These are phyloP conservation scores for Fusarium sp. DNA, from an alignment of 2,329 filamentous ascomycete species.

Conservation along the genomic window DNA sequence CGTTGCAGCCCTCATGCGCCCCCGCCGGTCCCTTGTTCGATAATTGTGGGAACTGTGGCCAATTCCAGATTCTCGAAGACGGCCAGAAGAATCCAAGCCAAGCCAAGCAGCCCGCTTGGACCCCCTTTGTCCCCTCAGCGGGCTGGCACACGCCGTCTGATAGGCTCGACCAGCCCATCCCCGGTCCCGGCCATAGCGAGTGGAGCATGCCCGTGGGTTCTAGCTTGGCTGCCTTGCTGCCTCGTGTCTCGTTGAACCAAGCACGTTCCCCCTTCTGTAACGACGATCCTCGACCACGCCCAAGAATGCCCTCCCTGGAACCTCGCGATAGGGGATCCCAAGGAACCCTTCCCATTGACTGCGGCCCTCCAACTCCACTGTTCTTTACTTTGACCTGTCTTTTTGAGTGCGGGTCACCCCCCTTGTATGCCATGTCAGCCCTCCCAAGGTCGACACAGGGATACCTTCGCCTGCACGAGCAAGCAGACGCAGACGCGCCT, in stretches of 20 bases:
- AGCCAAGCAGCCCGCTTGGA: slow-evolving; percentile 37
- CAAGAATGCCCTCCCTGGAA: slow-evolving; percentile 24
- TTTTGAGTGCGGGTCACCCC: not conserved
- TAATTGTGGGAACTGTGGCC: slow-evolving; percentile 33
- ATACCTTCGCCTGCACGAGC: not conserved
- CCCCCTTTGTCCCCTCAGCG: slow-evolving; percentile 23
- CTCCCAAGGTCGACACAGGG: slow-evolving; percentile 1
- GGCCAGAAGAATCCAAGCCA: slow-evolving; percentile 42
- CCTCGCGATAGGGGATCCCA: slow-evolving; percentile 24
- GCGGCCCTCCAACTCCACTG: slow-evolving; percentile 6
- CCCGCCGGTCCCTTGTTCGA: slow-evolving; percentile 28
- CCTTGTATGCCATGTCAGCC: not conserved
- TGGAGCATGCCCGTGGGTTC: slow-evolving; percentile 20
- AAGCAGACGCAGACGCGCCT: not conserved
- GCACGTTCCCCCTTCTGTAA: slow-evolving; percentile 28
- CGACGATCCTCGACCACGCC: slow-evolving; percentile 30
- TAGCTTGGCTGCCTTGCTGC: slow-evolving; percentile 31
- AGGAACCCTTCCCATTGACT: slow-evolving; percentile 23
- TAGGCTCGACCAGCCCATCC: slow-evolving; percentile 20
- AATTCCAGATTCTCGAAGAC: slow-evolving; percentile 44
- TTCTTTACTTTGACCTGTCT: not conserved
- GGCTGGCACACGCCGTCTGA: slow-evolving; percentile 13
- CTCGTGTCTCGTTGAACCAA: slow-evolving; percentile 32
- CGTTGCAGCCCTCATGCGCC: slow-evolving; percentile 23
- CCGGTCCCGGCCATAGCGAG: slow-evolving; percentile 3